Conservation (phyloP, 1,284 basidiomycete species). For the Rhodotorula sp. region DNA sequence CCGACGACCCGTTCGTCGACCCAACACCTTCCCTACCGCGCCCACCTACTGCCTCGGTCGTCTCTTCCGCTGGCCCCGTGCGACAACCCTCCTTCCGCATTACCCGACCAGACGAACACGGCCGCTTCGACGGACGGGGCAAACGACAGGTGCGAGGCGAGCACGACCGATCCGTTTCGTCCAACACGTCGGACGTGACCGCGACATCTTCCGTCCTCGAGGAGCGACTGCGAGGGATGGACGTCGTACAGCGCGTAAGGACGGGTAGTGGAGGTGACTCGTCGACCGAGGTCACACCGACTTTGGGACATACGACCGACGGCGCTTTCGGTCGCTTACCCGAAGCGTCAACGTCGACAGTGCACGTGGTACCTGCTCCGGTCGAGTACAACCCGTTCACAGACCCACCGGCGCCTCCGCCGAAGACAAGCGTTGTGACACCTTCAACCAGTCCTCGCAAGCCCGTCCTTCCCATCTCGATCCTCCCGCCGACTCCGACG, state of each 20-base stretch:
- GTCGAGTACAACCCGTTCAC: background rate
- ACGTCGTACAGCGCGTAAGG: constrained; percentile 33
- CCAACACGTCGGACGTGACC: constrained; percentile 26
- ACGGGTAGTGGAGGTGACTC: constrained; percentile 17
- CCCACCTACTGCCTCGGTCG: background rate
- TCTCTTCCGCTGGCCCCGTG: background rate
- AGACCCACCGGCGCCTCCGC: background rate
- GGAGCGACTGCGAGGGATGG: constrained; percentile 34
- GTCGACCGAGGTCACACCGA: constrained; percentile 12
- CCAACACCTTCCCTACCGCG: background rate
- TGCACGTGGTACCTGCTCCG: background rate
- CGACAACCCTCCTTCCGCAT: background rate
- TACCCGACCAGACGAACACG: constrained; percentile 21
- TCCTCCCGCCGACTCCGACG: constrained; percentile 7
- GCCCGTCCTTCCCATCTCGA: background rate
- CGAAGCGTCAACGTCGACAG: background rate
- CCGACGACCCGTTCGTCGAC: constrained; percentile 23
- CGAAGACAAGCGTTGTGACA: no score
- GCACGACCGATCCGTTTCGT: constrained; percentile 28
- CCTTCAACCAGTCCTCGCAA: background rate
- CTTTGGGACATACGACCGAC: background rate
- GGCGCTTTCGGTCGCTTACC: constrained; percentile 3
- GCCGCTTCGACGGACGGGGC: background rate
- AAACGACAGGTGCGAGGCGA: background rate
- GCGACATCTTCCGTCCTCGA: constrained; percentile 34